Conservation (phyloP, 306 rosid species). For the Cucumis hystrix region DNA sequence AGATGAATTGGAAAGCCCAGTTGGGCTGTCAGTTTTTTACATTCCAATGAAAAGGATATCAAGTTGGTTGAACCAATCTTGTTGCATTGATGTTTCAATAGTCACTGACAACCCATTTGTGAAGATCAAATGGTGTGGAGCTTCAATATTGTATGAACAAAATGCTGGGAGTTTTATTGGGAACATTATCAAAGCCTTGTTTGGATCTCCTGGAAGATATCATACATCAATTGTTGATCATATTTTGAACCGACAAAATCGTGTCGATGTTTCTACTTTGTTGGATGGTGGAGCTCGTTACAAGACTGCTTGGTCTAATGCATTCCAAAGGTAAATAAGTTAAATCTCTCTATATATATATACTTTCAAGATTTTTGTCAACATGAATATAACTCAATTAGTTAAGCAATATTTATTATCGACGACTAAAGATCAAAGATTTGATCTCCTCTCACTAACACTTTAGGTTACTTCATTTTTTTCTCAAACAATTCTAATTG, state of each 20-base stretch:
- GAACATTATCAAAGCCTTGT: background rate
- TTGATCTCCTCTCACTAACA: too few relatives aligned
- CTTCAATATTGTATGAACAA: background rate
- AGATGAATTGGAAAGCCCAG: background rate
- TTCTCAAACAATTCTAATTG: too few relatives aligned
- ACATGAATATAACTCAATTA: too few relatives aligned
- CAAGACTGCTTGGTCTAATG: constrained; percentile 2
- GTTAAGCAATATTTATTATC: too few relatives aligned
- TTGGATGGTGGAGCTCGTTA: background rate
- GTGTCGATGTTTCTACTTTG: background rate
- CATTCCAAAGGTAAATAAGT: background rate
- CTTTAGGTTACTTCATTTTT: too few relatives aligned
- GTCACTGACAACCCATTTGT: background rate
- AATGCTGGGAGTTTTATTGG: background rate
- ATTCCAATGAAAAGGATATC: constrained; percentile 3
- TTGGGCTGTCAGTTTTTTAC: background rate
- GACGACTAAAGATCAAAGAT: too few relatives aligned
- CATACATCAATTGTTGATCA: constrained; percentile 3
- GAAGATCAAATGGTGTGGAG: constrained; percentile 5
- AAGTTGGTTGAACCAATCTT: background rate
- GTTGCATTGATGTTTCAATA: background rate
- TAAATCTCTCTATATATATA: too few relatives aligned
- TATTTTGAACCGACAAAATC: background rate
- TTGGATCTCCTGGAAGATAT: background rate
- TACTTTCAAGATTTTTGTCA: too few relatives aligned